Conservation (phyloP, 2,329 filamentous ascomycete species). For the Ustulina deusta region DNA sequence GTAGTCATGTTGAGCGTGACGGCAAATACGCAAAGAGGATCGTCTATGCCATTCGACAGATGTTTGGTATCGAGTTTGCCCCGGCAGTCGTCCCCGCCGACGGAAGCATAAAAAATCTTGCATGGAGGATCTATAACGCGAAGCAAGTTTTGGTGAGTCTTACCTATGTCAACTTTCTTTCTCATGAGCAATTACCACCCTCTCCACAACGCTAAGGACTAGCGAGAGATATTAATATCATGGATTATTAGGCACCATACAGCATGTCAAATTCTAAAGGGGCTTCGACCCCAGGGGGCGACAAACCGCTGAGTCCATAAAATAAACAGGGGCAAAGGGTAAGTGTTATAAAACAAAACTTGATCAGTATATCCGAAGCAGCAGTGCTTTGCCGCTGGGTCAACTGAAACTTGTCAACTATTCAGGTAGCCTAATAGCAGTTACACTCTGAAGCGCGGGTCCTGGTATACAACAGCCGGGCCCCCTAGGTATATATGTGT, state of each 20-base stretch:
- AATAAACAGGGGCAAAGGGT: neutral
- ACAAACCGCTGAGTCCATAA: slow-evolving; percentile 27
- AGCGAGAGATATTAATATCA: slow-evolving; percentile 37
- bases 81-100: slow-evolving; percentile 92
- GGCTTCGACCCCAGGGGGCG: slow-evolving; percentile 66
- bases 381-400: neutral
- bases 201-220: neutral
- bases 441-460: neutral
- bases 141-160: slow-evolving; percentile 88
- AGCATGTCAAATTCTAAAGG: slow-evolving; percentile 76
- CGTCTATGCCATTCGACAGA: slow-evolving; percentile 93
- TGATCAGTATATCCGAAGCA: neutral
- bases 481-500: neutral
- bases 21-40: slow-evolving; percentile 90
- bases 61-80: slow-evolving; percentile 97
- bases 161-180: neutral
- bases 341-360: neutral
- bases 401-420: neutral
- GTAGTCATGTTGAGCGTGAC: slow-evolving; percentile 84
- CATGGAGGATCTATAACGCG: slow-evolving; percentile 94
- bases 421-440: neutral
- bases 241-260: slow-evolving; percentile 70
- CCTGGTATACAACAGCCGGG: neutral
- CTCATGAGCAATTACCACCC: neutral
- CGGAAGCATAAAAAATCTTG: slow-evolving; percentile 88